Conservation (phyloP, 305 asterid genomes). For the Rubia balearica region DNA sequence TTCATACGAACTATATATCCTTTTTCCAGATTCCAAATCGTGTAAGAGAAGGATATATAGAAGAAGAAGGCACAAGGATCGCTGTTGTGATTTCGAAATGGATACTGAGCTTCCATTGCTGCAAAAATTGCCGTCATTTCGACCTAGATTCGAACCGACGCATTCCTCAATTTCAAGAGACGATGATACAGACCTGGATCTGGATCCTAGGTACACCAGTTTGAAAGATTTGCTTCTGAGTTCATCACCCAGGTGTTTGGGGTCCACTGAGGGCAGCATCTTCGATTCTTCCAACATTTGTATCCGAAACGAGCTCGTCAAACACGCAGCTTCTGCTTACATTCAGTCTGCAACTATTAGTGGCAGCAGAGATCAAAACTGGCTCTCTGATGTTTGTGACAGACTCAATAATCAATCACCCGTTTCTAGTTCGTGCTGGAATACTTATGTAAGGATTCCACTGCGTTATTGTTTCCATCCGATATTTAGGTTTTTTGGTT, state of each 20-base stretch:
- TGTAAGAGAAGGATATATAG: background rate
- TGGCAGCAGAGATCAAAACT: conserved; percentile 22
- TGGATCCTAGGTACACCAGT: conserved; percentile 35
- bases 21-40: background rate
- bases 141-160: conserved; percentile 14
- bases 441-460: conserved; percentile 15
- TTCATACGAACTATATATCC: background rate
- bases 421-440: conserved; percentile 25
- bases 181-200: conserved; percentile 23
- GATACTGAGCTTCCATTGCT: conserved; percentile 20
- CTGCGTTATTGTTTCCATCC: conserved; percentile 20
- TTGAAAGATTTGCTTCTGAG: conserved; percentile 37
- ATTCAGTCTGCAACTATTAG: conserved; percentile 45
- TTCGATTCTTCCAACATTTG: conserved; percentile 29
- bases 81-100: background rate
- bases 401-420: conserved; percentile 20
- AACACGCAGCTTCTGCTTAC: conserved; percentile 63
- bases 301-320: conserved; percentile 50
- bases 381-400: conserved; percentile 24
- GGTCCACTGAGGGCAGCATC: conserved; percentile 9
- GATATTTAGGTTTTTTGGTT: conserved; percentile 1
- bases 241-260: conserved; percentile 22
- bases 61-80: background rate
- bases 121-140: conserved; percentile 28
- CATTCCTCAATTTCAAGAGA: background rate